Evolutionary conservation across 2,329 filamentous ascomycete genomes (phyloP), one percentile per base, ranked within the genome.

Genomic region (Xylariaceae sp.): DNA sequence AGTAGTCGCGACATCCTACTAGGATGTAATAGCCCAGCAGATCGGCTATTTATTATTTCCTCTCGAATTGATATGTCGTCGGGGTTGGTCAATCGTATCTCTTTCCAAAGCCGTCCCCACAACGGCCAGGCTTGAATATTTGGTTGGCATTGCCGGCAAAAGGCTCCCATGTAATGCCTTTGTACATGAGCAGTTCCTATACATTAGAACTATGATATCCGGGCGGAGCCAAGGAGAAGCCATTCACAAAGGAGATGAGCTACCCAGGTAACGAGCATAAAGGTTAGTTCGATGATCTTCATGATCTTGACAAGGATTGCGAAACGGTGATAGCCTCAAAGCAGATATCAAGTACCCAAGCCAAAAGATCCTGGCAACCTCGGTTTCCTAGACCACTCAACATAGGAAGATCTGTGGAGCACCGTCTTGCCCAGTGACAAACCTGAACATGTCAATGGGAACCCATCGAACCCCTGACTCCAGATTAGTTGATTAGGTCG

Each of bases 271-370:
- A 56, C 57, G 37, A 43, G 58, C 60, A 58, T 60, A 19, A 44
- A 49, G 37, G 58, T 56, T 61, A 58, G 55, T 50, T 54, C 29
- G 56, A 56, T 56, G 65, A 65, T 68, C 67, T 52, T 51, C 58
- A 40, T 47, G 66, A 61, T 61, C 45, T 21, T 24, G 39, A 49
- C 68, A 69, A 58, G 68, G 66, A 68, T 70, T 48, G 61, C 66
- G 66, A 69, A 69, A 69, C 67, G 60, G 46, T 59, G 59, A 63
- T 53, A 63, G 62, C 61, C 62, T 63, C 60, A 56, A 58, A 53
- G 61, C 36, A 61, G 47, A 56, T 55, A 40, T 64, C 61, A 62
- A 62, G 57, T 53, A 56, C 43, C 55, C 41, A 57, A 63, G 17
- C 41, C 28, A 49, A 55, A 56, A 62, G 54, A 65, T 53, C 51